Conservation (phyloP, 768 basidiomycete genomes). For the Psilocybe subaeruginosa region DNA sequence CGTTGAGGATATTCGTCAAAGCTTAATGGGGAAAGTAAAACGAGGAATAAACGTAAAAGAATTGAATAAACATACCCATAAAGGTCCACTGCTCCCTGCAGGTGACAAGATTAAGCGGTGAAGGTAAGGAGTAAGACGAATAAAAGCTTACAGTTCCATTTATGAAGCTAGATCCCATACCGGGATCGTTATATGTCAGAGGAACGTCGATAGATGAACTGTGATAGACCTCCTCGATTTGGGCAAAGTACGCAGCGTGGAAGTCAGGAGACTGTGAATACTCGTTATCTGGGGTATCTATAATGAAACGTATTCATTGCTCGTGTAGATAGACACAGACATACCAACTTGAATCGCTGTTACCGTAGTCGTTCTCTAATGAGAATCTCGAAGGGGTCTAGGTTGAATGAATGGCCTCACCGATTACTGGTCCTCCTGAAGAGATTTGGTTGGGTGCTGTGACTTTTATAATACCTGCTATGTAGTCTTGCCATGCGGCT, state of each 20-base stretch:
- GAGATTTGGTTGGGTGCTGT: conserved; percentile 70
- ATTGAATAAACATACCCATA: conserved; percentile 53
- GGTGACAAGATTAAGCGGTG: background rate
- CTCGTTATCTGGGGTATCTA: conserved; percentile 62
- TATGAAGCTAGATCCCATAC: conserved; percentile 58
- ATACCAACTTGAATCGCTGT: conserved; percentile 33
- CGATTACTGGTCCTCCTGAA: conserved; percentile 77
- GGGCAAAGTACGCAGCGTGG: conserved; percentile 59
- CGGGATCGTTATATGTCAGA: conserved; percentile 76
- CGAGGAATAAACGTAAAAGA: background rate
- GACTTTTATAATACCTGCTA: conserved; percentile 62
- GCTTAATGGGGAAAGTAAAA: conserved; percentile 25
- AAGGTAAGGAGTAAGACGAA: background rate
- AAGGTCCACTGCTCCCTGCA: conserved; percentile 73
- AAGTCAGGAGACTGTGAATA: conserved; percentile 53
- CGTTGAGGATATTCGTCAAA: conserved; percentile 77
- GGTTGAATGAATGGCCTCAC: conserved; percentile 33
- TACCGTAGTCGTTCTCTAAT: background rate
- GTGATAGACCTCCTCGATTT: conserved; percentile 60
- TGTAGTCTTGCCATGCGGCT: conserved; percentile 73
- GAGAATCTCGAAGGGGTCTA: background rate
- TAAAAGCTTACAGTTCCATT: conserved; percentile 65
- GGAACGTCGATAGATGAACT: conserved; percentile 65
- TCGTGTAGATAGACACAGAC: background rate
- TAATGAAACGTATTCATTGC: background rate